Percentiles rank a stretch among this genome's conserved stretches.
These are phyloP conservation scores for Terfezia claveryi DNA, from an alignment of 495 filamentous ascomycete species.

Conservation along the genomic window DNA sequence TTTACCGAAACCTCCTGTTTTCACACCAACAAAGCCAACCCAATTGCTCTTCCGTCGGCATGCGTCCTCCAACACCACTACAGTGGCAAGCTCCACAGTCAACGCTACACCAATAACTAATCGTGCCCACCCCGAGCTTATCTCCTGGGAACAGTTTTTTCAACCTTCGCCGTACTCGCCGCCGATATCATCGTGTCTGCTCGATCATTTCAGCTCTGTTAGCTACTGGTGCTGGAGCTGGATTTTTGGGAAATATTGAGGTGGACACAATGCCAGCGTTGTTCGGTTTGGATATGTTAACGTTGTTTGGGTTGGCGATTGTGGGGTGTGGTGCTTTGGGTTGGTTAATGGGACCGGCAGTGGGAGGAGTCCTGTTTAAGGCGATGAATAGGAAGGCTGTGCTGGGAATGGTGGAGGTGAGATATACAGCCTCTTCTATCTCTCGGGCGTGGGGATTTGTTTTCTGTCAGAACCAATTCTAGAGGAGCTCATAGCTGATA, in stretches of 20 bases:
- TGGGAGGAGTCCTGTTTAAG: constrained; percentile 39
- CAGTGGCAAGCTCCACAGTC: constrained; percentile 21
- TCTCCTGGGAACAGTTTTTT: constrained; percentile 76
- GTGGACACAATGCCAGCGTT: constrained; percentile 28
- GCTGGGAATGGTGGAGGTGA: constrained; percentile 40
- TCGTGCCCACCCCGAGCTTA: constrained; percentile 14
- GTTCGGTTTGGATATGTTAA: constrained; percentile 62
- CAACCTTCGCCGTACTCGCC: constrained; percentile 60
- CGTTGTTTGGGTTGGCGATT: constrained; percentile 58
- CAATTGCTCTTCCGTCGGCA: constrained; percentile 19
- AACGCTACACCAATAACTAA: constrained; percentile 29
- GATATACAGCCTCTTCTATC: neutral
- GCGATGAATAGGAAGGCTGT: constrained; percentile 40
- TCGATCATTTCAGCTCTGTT: constrained; percentile 41
- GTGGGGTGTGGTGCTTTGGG: constrained; percentile 49
- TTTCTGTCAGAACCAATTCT: too few relatives aligned
- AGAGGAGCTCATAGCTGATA: neutral
- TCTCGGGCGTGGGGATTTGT: too few relatives aligned
- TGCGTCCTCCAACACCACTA: constrained; percentile 21
- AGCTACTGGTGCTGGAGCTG: constrained; percentile 36
- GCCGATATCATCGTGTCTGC: constrained; percentile 56
- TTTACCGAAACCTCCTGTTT: neutral
- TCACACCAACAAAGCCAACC: constrained; percentile 6
- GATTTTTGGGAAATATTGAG: constrained; percentile 39
- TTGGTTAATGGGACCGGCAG: constrained; percentile 64